These are phyloP conservation scores for Taphrina deformans DNA, from an alignment of 1,139 yeast species.

Conservation along the genomic window DNA sequence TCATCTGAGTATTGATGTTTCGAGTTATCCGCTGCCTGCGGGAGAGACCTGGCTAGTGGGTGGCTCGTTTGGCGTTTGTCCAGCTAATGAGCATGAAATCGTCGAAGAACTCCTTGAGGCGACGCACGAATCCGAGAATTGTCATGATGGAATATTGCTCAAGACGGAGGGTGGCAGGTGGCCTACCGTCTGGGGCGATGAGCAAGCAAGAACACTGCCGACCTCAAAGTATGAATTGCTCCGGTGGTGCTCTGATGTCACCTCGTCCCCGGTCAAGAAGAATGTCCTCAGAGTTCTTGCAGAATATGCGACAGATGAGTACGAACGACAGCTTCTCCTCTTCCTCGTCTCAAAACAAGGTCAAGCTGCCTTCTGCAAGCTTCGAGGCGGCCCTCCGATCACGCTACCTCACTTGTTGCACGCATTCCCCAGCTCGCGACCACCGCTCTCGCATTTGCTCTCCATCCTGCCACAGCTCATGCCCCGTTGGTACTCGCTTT, in stretches of 20 bases:
- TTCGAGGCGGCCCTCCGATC: constrained; percentile 37
- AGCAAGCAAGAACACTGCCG: constrained; percentile 37
- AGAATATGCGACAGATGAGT: constrained; percentile 37
- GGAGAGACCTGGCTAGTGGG: constrained; percentile 42
- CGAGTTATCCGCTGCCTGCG: constrained; percentile 41
- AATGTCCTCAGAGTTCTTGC: constrained; percentile 39
- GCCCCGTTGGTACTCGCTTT: constrained; percentile 42
- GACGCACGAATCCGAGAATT: constrained; percentile 32
- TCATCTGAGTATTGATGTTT: constrained; percentile 41
- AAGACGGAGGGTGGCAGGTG: constrained; percentile 41
- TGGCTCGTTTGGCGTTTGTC: constrained; percentile 42
- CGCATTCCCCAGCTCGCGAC: constrained; percentile 41
- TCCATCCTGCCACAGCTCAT: constrained; percentile 41
- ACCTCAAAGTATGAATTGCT: constrained; percentile 40
- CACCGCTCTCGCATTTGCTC: constrained; percentile 39
- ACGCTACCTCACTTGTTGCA: constrained; percentile 40
- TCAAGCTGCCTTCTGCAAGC: constrained; percentile 39
- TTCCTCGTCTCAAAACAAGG: constrained; percentile 41
- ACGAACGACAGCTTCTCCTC: constrained; percentile 38
- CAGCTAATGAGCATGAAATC: constrained; percentile 39
- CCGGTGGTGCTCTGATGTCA: constrained; percentile 41
- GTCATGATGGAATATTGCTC: constrained; percentile 36
- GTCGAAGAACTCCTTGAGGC: constrained; percentile 39
- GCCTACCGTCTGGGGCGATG: constrained; percentile 43
- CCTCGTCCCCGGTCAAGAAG: constrained; percentile 40